Base-by-base conservation (phyloP, 768 basidiomycete genomes). In the Tubosaeta brunneosetosa region DNA sequence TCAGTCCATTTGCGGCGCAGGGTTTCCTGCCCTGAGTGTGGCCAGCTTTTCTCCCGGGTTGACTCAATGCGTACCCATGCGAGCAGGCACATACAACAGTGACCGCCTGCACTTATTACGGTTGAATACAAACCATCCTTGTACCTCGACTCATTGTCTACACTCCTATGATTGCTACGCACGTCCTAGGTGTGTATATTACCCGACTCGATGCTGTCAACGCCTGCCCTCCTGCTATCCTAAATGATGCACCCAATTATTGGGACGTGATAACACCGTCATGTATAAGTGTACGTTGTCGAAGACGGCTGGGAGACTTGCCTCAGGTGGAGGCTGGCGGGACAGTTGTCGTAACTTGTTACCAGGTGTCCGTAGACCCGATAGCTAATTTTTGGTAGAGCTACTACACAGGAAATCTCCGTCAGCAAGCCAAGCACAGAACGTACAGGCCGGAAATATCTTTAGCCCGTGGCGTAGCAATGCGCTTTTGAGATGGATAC, bases 1-100 rank as follows among this genome's bases (percentile, higher is more conserved):
- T 34, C 12, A 0, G 34, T 9, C 0, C 66, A 65, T 10, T 3
- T 52, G 0, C 9, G 45, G 0, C 4, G 0, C 10, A 33, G 29
- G 2, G 42, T 49, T 12, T 0, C 8, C 11, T 63, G 56, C 40
- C 5, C 16, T 0, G 34, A 14, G 3, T 61, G 53, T 13, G 26
- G 11, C 2, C 55, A 44, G 25, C 1, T 3, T 0, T 65, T 48
- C 19, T 59, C 57, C 7, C 50, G 58, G 1, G 16, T 1, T 0
- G 59, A 61, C 26, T 19, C 52, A 0, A 22, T 58, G 47, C 56
- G 45, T 1, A 29, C 33, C 0, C 65, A 59, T 17, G 1, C 4
- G 4, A 61, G 13, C 49, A 42, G 17, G 3, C 40, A 41, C 40
- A 2, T 10, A 12, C 40, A 22, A 41, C 19, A 41, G 40, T 41